Evolutionary conservation across 2,329 filamentous ascomycete species (phyloP).

Genomic region (Leptographium galeiforme): DNA sequence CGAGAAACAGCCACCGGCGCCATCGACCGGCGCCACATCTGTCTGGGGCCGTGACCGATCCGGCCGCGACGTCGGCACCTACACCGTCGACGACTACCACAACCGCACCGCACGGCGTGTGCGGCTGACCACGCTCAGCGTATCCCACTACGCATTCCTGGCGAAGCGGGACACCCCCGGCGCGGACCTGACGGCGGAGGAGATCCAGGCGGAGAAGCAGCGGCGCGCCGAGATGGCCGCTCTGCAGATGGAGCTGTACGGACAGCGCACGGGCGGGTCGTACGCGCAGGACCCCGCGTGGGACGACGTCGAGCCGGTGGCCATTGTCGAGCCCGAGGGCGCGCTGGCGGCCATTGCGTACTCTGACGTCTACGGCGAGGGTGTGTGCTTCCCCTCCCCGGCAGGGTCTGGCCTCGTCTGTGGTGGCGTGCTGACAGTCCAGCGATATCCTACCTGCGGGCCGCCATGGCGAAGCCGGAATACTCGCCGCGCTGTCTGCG

Average conservation of each 20-base stretch:
- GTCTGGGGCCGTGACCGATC: constrained; percentile 37
- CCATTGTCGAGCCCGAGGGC: constrained; percentile 68
- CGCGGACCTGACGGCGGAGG: constrained; percentile 20
- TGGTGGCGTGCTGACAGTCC: background rate
- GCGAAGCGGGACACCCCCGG: constrained; percentile 19
- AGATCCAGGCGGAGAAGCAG: constrained; percentile 31
- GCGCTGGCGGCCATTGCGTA: constrained; percentile 92
- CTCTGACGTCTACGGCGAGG: constrained; percentile 73
- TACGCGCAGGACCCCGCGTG: constrained; percentile 61
- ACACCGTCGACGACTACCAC: constrained; percentile 31
- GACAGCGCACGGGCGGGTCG: constrained; percentile 28
- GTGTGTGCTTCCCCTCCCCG: constrained; percentile 21
- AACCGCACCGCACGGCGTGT: constrained; percentile 27
- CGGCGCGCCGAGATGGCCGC: constrained; percentile 37
- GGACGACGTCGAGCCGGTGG: constrained; percentile 74
- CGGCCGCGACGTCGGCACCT: constrained; percentile 35
- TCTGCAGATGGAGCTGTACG: constrained; percentile 39
- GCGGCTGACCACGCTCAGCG: constrained; percentile 27
- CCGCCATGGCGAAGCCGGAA: constrained; percentile 83
- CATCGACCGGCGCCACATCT: constrained; percentile 11
- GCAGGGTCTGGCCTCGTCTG: background rate
- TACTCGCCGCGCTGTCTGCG: constrained; percentile 63
- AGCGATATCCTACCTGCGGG: constrained; percentile 86
- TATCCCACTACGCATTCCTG: constrained; percentile 31
- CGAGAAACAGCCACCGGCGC: background rate